phyloP scores from a whole-genome alignment of 2,329 filamentous ascomycete species.

The Colletotrichum filicis region DNA sequence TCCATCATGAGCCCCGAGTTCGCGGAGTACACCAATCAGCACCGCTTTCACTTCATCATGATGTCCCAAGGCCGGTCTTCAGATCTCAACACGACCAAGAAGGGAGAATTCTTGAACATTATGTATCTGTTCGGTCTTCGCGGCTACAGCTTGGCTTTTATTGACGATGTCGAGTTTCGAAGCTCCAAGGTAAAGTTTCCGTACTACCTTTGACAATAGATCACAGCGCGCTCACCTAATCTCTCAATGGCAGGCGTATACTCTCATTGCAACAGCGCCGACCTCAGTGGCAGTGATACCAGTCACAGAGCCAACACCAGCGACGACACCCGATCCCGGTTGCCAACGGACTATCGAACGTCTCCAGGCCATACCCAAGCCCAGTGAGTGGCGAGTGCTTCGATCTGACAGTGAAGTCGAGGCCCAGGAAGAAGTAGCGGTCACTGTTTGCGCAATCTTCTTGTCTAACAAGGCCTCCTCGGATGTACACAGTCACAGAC shows the following conservation, averaged over 20 bases:
- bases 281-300: not conserved
- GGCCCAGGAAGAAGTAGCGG: not conserved
- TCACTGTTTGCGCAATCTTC: not conserved
- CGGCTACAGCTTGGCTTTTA: constrained; percentile 71
- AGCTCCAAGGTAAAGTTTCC: constrained; percentile 67
- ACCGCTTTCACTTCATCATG: constrained; percentile 74
- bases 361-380: not conserved
- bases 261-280: not conserved
- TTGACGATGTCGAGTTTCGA: constrained; percentile 71
- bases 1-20: constrained; percentile 53
- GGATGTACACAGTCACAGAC: not conserved
- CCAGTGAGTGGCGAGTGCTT: not conserved
- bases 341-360: not conserved
- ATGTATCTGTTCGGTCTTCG: constrained; percentile 65
- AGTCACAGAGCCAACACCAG: not conserved
- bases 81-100: not conserved
- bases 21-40: constrained; percentile 60
- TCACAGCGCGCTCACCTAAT: not conserved
- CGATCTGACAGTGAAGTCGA: not conserved
- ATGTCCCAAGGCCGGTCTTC: not conserved
- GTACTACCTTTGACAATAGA: not conserved
- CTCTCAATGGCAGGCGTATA: not conserved
- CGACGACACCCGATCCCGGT: not conserved
- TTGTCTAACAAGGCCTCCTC: not conserved
- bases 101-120: constrained; percentile 50